Evolutionary conservation across 495 filamentous ascomycete species (phyloP), one percentile per base, ranked within the genome.

Genomic region (Lasiosphaeria hispida): DNA sequence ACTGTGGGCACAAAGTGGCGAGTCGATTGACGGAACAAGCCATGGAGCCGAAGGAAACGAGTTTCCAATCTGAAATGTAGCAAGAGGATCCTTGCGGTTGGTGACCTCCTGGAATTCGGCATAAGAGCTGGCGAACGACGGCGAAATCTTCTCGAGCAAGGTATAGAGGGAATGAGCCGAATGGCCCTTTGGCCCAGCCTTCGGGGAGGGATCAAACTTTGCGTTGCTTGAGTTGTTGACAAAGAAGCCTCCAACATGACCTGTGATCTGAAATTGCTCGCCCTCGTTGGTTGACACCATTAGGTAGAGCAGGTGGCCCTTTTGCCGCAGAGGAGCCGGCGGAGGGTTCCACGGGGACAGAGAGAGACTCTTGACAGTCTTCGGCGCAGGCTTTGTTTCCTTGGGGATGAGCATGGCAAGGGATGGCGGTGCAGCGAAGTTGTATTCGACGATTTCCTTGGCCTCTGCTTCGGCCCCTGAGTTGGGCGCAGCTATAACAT

Each of bases 321-420:
- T 90, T 64, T 96, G 89, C 48, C 93, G 84, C 37, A 96, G 84
- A 63, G 92, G 83, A 65, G 94, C 91, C 18, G 95, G 95, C 10
- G 91, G 91, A 37, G 95, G 95, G 77, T 97, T 97, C 95, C 95
- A 99, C 10, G 90, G 78, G 13, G 95, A 97, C 14, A 97, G 75
- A 39, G 87, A 84, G 57, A 99, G 85, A 18, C 86, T 80, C 77
- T 96, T 97, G 62, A 97, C 78, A 2, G 91, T 94, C 77, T 92
- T 96, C 7, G 92, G 92, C 4, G 87, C 76, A 9, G 86, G 75
- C 10, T 84, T 80, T 59, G 83, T 77, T 17, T 80, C 69, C 41
- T 75, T 75, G 1, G 91, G 89, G 37, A 96, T 75, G 39, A 97
- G 86, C 23, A 82, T 86, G 35, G 84, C 80, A 18, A 92, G 77